Evolutionary conservation across 768 basidiomycete genomes (phyloP), one percentile per base, ranked within the genome.

Genomic region (Tylopilus cervinicoccineus): DNA sequence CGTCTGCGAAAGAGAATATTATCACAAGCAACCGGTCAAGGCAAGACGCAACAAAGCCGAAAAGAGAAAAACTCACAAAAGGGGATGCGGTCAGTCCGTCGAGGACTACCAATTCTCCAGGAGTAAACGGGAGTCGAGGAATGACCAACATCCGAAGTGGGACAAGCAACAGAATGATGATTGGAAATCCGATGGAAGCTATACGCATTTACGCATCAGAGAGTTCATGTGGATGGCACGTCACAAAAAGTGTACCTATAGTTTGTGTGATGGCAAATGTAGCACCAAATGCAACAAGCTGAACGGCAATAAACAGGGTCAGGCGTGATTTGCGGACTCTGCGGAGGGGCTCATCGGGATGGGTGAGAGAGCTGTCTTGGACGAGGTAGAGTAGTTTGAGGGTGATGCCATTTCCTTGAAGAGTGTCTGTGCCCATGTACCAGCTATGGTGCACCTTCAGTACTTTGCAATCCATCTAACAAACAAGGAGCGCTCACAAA

Each of bases 201-300:
- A 34, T 7, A 29, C 4, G 62, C 50, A 13, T 32, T 47, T 12
- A 8, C 48, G 6, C 46, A 33, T 28, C 31, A 38, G 31, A 13
- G 12, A 28, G 23, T n/a, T 11, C 19, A 24, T 20, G 22, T 3
- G 10, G 7, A 20, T 11, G 23, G 10, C 11, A 8, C 16, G 7
- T 11, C 10, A 1, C 12, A 27, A 5, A 62, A 27, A 5, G 62
- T 75, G 27, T 52, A 89, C 89, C 89, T 50, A 87, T 81, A 1
- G 92, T 94, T 62, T 96, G 93, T 0, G 89, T 92, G 53, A 96
- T 83, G 8, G 89, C 88, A 64, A 95, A 92, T 0, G 93, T 93
- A 3, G 83, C 83, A 0, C 85, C 92, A 57, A 96, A 97, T 3
- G 85, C 90, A 7, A 85, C 54, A 27, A 95, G 76, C 64, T 96